Percentiles rank a stretch among this genome's conserved stretches.
These are phyloP conservation scores for Amphirosellinia nigrospora DNA, from an alignment of 495 filamentous ascomycete species.

Conservation along the genomic window DNA sequence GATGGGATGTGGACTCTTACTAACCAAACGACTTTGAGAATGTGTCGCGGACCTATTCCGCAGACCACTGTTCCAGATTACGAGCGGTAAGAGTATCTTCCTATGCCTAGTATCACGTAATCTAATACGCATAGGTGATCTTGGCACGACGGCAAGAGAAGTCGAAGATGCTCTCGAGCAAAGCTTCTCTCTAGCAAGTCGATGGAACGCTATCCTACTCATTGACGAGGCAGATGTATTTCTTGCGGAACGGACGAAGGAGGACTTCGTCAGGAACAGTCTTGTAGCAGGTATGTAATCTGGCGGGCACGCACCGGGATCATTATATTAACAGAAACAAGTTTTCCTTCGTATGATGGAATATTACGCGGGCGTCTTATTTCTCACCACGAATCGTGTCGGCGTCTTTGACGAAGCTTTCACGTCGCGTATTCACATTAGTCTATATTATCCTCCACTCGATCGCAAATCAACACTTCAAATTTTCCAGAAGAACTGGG, in stretches of 20 bases:
- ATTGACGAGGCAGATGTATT: slow-evolving; percentile 66
- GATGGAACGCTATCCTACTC: slow-evolving; percentile 58
- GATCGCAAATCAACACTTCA: slow-evolving; percentile 37
- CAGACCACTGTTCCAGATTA: slow-evolving; percentile 41
- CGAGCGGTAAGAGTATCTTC: slow-evolving; percentile 31
- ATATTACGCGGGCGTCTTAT: slow-evolving; percentile 60
- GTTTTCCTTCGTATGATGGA: slow-evolving; percentile 42
- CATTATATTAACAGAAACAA: neutral
- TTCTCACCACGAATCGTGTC: slow-evolving; percentile 59
- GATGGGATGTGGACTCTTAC: neutral
- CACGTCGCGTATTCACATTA: slow-evolving; percentile 53
- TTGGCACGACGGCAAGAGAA: slow-evolving; percentile 23
- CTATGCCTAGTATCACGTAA: neutral
- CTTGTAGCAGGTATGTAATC: slow-evolving; percentile 42
- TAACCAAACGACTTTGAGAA: slow-evolving; percentile 26
- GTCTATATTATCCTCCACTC: slow-evolving; percentile 53
- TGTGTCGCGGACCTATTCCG: slow-evolving; percentile 37
- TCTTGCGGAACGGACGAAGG: slow-evolving; percentile 48
- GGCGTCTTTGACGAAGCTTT: slow-evolving; percentile 58
- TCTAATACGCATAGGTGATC: slow-evolving; percentile 10
- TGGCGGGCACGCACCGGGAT: neutral
- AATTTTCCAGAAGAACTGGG: slow-evolving; percentile 46
- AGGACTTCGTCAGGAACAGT: slow-evolving; percentile 57
- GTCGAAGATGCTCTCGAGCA: slow-evolving; percentile 52
- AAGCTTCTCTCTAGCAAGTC: slow-evolving; percentile 47